Evolutionary conservation across 768 basidiomycete genomes (phyloP).

Genomic region (Tricholomella constricta): DNA sequence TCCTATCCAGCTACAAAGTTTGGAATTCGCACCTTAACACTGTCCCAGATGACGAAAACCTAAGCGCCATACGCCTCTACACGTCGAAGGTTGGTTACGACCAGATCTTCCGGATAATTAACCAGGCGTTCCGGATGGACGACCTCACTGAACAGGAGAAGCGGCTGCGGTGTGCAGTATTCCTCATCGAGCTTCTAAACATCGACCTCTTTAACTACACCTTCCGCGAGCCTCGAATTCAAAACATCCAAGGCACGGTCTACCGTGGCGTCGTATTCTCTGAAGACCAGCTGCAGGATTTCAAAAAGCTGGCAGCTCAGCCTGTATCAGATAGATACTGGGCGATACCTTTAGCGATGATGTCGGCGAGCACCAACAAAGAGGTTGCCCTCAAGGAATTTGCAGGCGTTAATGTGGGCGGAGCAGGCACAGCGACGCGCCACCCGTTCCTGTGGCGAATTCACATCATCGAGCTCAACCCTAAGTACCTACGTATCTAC

Average conservation of each 20-base stretch:
- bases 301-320: constrained; percentile 8
- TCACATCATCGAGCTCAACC: constrained; percentile 9
- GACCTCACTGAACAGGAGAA: constrained; percentile 12
- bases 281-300: constrained; percentile 15
- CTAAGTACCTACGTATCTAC: constrained; percentile 10
- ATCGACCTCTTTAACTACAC: constrained; percentile 19
- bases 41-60: constrained; percentile 10
- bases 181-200: constrained; percentile 19
- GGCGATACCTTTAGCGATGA: constrained; percentile 18
- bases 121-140: constrained; percentile 13
- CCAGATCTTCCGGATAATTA: constrained; percentile 16
- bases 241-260: constrained; percentile 14
- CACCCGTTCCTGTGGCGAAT: constrained; percentile 18
- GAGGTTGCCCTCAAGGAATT: constrained; percentile 13
- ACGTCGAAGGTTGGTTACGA: constrained; percentile 16
- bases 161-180: constrained; percentile 13
- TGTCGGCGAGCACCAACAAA: constrained; percentile 16
- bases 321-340: constrained; percentile 16
- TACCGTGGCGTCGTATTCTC: constrained; percentile 15
- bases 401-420: constrained; percentile 4
- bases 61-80: constrained; percentile 16
- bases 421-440: not conserved
- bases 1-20: constrained; percentile 11
- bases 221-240: not conserved
- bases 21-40: constrained; percentile 5